Evolutionary conservation across 352 stramenopile genomes (phyloP).

Genomic region (Pythium rhizo-oryzae): DNA sequence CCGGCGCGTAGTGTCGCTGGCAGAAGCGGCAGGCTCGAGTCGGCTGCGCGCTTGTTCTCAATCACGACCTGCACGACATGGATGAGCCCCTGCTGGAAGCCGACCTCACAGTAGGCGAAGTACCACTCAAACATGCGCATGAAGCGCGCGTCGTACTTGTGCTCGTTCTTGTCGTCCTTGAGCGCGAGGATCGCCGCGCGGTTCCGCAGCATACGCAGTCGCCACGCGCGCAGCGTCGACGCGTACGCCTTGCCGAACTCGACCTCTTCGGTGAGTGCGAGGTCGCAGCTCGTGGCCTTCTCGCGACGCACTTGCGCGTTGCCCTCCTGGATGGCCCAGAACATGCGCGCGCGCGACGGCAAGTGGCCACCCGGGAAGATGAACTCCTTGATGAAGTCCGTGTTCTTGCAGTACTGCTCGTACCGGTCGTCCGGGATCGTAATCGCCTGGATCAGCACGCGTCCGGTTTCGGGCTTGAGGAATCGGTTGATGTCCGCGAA

Average conservation of each 20-base stretch:
- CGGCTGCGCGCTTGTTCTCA: slow-evolving; percentile 24
- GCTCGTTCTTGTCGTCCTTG: background rate
- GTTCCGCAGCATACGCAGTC: slow-evolving; percentile 31
- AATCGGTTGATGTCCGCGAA: slow-evolving; percentile 35
- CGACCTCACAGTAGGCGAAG: slow-evolving; percentile 33
- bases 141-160: slow-evolving; percentile 33
- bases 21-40: background rate
- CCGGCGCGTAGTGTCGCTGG: slow-evolving; percentile 17
- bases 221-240: slow-evolving; percentile 30
- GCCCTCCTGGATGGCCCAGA: slow-evolving; percentile 28
- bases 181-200: slow-evolving; percentile 21
- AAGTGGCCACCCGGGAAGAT: slow-evolving; percentile 39
- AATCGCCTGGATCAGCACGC: slow-evolving; percentile 36
- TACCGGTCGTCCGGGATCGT: slow-evolving; percentile 33
- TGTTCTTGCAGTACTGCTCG: slow-evolving; percentile 34
- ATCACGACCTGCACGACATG: slow-evolving; percentile 31
- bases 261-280: slow-evolving; percentile 29
- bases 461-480: slow-evolving; percentile 31
- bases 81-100: slow-evolving; percentile 32
- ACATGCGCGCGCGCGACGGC: slow-evolving; percentile 30
- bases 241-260: slow-evolving; percentile 31
- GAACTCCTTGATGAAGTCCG: slow-evolving; percentile 38
- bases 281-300: background rate
- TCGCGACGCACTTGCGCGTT: slow-evolving; percentile 17
- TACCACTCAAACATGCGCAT: slow-evolving; percentile 36